A percentile compares a stretch with the other conserved stretches of the same genome.
Conservation (phyloP, 345 rosid genomes). For the Stellera chamaejasme region DNA sequence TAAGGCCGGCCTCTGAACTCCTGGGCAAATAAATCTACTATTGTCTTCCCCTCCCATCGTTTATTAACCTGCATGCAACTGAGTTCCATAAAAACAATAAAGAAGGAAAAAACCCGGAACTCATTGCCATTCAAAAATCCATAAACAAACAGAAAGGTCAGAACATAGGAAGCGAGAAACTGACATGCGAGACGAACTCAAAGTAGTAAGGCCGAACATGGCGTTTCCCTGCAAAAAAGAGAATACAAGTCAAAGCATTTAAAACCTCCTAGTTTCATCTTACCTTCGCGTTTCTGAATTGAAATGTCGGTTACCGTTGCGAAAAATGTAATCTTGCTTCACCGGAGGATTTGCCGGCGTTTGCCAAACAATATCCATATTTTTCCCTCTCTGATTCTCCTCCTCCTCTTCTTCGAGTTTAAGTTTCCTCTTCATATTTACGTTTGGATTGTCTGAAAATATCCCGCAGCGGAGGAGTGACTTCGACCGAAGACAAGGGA, state of each 20-base stretch:
- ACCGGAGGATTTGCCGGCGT: constrained; percentile 57
- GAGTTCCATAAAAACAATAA: background rate
- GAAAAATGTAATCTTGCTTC: constrained; percentile 58
- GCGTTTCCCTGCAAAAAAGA: constrained; percentile 52
- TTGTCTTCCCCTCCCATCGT: constrained; percentile 88
- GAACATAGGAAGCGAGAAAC: constrained; percentile 9
- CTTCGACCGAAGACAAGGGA: background rate
- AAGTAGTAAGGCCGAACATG: constrained; percentile 79
- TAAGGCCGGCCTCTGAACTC: constrained; percentile 83
- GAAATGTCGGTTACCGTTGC: constrained; percentile 34
- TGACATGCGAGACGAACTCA: constrained; percentile 83
- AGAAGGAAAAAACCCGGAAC: constrained; percentile 9
- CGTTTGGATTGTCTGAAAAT: background rate
- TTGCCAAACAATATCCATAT: constrained; percentile 56
- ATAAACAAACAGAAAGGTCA: background rate
- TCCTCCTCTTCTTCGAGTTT: constrained; percentile 14
- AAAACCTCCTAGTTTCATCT: background rate
- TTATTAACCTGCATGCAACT: constrained; percentile 52
- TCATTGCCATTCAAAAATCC: constrained; percentile 13
- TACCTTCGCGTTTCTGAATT: too few relatives aligned
- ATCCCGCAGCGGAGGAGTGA: background rate
- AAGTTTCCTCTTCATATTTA: constrained; percentile 26
- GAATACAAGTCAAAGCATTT: background rate
- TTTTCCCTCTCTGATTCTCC: constrained; percentile 6
- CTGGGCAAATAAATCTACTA: constrained; percentile 79